These are phyloP conservation scores for Aspergillus texensis DNA, from an alignment of 2,329 filamentous ascomycete species.

Conservation along the genomic window DNA sequence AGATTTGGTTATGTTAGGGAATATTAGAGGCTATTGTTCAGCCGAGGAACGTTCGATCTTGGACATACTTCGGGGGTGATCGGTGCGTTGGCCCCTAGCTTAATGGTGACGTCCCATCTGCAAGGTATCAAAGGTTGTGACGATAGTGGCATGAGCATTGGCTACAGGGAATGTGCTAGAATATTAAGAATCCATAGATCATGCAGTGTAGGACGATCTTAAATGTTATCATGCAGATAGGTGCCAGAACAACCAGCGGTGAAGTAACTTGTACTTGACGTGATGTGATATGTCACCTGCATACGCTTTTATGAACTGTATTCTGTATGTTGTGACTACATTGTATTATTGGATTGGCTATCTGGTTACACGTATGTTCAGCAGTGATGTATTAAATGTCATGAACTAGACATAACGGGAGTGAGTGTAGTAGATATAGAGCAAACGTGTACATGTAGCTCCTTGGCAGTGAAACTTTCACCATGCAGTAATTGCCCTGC, in stretches of 20 bases:
- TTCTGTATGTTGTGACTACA: background rate
- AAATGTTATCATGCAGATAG: background rate
- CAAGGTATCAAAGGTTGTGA: background rate
- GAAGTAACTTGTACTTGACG: background rate
- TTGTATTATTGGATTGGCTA: accelerated
- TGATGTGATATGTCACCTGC: background rate
- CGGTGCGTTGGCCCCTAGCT: background rate
- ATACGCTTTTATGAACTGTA: background rate
- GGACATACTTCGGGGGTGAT: background rate
- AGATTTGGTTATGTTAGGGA: background rate
- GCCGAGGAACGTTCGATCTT: too few relatives aligned
- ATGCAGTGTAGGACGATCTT: background rate
- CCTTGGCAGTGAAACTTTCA: too few relatives aligned
- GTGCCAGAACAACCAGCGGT: background rate
- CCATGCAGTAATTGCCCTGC: too few relatives aligned
- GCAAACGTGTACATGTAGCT: too few relatives aligned
- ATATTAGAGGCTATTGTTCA: background rate
- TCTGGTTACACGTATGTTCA: background rate
- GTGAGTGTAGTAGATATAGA: too few relatives aligned
- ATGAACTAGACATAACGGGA: background rate
- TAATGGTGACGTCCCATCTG: background rate
- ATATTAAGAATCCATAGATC: background rate
- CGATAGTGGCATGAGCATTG: accelerated
- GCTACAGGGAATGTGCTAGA: background rate
- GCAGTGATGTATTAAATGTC: background rate